phyloP scores from a whole-genome alignment of 169 alveolate genomes.

The Eimeria necatrix region DNA sequence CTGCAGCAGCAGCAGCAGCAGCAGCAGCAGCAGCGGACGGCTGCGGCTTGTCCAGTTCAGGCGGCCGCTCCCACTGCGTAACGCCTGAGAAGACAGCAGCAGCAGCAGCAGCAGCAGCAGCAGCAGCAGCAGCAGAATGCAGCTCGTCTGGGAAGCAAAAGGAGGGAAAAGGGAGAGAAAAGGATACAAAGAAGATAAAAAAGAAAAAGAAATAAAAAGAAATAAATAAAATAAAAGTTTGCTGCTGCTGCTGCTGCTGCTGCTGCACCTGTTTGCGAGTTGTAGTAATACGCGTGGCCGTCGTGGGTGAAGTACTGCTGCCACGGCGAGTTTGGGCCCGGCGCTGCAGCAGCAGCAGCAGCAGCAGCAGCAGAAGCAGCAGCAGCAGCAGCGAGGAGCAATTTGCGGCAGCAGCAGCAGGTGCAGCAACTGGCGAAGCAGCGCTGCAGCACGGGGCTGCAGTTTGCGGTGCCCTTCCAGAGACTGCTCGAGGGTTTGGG shows the following conservation, averaged over 20 bases:
- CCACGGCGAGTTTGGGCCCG: constrained; percentile 67
- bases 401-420: background rate
- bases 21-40: constrained; percentile 83
- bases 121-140: constrained; percentile 8
- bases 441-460: background rate
- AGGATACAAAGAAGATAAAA: background rate
- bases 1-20: constrained; percentile 62
- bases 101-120: constrained; percentile 1
- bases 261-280: constrained; percentile 58
- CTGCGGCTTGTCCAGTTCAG: constrained; percentile 88
- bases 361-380: constrained; percentile 33
- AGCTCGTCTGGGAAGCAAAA: background rate
- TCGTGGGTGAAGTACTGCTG: constrained; percentile 75
- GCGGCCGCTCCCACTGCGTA: constrained; percentile 95
- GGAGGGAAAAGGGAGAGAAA: background rate
- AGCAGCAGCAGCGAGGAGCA: background rate
- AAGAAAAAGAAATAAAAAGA: background rate
- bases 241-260: too few species aligned
- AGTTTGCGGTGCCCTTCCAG: too few species aligned
- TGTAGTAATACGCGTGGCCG: constrained; percentile 80
- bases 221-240: background rate
- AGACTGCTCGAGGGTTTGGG: background rate
- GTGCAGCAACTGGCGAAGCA: background rate
- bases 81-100: constrained; percentile 82
- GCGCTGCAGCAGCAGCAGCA: constrained; percentile 58